A percentile compares a stretch with the other conserved stretches of the same genome.
phyloP scores from a whole-genome alignment of 2,329 filamentous ascomycete species.

The Colletotrichum sp. region DNA sequence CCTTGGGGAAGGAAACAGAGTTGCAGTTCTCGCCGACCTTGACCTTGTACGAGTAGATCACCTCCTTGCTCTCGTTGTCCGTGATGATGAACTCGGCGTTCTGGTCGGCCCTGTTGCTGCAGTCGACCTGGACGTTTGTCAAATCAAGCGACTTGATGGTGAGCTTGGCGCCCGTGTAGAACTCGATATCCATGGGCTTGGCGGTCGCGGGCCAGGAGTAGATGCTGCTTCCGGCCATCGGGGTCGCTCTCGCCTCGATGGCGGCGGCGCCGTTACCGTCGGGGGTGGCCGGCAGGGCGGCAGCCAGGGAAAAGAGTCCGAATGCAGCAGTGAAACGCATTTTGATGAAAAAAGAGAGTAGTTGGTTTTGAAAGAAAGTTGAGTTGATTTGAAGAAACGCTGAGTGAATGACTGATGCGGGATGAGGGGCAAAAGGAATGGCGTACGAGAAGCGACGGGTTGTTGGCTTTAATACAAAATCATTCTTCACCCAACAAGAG shows the following conservation, averaged over 20 bases:
- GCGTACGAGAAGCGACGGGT: accelerated
- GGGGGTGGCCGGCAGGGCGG: neutral
- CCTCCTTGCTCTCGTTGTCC: neutral
- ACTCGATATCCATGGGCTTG: neutral
- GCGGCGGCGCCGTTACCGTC: neutral
- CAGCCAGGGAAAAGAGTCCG: neutral
- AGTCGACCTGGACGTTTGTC: neutral
- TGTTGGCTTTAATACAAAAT: neutral
- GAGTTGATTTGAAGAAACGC: neutral
- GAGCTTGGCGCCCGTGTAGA: neutral
- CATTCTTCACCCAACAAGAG: neutral
- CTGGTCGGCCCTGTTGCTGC: neutral
- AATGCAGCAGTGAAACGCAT: neutral
- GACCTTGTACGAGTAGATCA: neutral
- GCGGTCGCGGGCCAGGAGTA: neutral
- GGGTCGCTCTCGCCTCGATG: neutral
- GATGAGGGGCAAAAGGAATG: neutral
- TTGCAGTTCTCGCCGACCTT: neutral
- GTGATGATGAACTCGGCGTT: neutral
- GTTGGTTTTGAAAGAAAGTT: neutral
- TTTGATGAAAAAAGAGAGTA: neutral
- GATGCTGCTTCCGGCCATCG: neutral
- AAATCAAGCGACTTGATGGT: neutral
- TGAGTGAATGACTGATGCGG: neutral
- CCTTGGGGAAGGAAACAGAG: neutral